Conservation (phyloP, 768 basidiomycete genomes). For the Trametes cubensis region DNA sequence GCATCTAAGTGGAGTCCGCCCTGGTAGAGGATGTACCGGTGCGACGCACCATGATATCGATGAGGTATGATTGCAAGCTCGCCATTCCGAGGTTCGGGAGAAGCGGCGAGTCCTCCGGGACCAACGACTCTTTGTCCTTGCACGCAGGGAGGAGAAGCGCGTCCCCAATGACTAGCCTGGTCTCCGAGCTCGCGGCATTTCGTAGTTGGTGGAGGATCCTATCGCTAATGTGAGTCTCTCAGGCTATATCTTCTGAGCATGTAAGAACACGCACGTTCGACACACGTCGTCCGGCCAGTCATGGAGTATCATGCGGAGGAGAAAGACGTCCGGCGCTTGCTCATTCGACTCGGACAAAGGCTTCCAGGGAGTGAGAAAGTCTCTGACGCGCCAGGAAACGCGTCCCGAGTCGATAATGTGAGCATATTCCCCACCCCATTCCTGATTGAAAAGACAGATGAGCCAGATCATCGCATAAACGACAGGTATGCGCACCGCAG, state of each 20-base stretch:
- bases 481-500: conserved; percentile 9
- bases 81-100: conserved; percentile 18
- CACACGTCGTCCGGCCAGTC: conserved; percentile 23
- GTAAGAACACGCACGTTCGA: background rate
- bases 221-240: conserved; percentile 39
- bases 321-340: conserved; percentile 16
- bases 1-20: background rate
- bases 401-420: conserved; percentile 19
- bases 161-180: conserved; percentile 21
- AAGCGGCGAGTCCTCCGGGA: conserved; percentile 9
- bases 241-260: no score
- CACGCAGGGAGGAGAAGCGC: conserved; percentile 17
- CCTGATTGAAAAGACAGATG: no score
- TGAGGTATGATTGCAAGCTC: conserved; percentile 6
- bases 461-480: no score
- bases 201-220: conserved; percentile 18
- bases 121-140: conserved; percentile 4
- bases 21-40: background rate
- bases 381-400: conserved; percentile 18
- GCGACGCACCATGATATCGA: conserved; percentile 7
- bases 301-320: conserved; percentile 17
- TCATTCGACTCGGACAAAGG: conserved; percentile 39
- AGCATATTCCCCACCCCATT: conserved; percentile 13
- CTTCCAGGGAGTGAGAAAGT: conserved; percentile 14
- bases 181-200: conserved; percentile 10